Evolutionary conservation across 257 asterid species (phyloP).

Genomic region (Solanum rostratum): DNA sequence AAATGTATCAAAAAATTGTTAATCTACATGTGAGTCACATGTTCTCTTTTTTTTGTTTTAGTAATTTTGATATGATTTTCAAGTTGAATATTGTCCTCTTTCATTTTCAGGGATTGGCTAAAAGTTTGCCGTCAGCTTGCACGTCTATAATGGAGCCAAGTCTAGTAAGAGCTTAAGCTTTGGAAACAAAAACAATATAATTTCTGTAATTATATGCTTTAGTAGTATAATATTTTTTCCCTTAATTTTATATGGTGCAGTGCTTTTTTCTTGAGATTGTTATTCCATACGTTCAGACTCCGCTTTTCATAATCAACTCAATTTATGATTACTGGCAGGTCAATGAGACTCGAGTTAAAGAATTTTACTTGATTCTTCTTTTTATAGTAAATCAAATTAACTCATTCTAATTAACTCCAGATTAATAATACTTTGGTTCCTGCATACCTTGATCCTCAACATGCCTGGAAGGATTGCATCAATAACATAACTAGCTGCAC

Average conservation of each 20-base stretch:
- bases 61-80: background rate
- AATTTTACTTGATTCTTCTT: too few species aligned
- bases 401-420: too few species aligned
- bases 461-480: too few species aligned
- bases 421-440: too few species aligned
- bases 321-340: background rate
- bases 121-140: slow-evolving; percentile 43
- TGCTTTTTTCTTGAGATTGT: background rate
- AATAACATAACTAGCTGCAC: too few species aligned
- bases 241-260: background rate
- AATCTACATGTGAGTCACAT: too few species aligned
- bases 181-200: background rate
- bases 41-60: background rate
- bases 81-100: background rate
- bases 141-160: slow-evolving; percentile 53
- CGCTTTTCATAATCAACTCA: background rate
- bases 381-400: too few species aligned
- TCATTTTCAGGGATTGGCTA: slow-evolving; percentile 57
- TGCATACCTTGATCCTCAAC: too few species aligned
- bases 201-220: background rate
- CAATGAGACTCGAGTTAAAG: background rate
- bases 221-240: background rate
- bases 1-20: too few species aligned
- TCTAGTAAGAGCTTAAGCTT: slow-evolving; percentile 29
- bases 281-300: background rate